These are phyloP conservation scores for Artomyces pyxidatus DNA, from an alignment of 768 basidiomycete species.

Conservation along the genomic window DNA sequence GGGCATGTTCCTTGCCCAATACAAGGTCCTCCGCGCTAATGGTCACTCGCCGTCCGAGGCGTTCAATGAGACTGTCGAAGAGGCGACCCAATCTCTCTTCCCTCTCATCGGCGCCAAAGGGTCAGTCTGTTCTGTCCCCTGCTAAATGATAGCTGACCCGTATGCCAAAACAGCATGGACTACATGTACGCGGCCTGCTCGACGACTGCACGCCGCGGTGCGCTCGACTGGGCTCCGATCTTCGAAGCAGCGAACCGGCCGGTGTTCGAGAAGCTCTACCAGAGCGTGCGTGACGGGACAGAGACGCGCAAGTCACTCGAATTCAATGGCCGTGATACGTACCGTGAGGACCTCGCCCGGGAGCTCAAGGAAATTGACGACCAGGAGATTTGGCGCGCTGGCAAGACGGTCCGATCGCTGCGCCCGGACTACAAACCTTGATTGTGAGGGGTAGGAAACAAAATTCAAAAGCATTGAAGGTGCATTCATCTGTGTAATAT, in stretches of 20 bases:
- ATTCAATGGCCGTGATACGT: conserved; percentile 88
- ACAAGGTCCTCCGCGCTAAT: conserved; percentile 93
- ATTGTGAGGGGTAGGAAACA: background rate
- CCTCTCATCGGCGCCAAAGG: conserved; percentile 94
- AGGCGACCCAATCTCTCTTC: conserved; percentile 98
- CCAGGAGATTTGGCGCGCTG: conserved; percentile 98
- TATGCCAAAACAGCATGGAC: no score
- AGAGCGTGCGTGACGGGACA: conserved; percentile 89
- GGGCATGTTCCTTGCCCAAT: conserved; percentile 98
- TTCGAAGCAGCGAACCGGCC: conserved; percentile 93
- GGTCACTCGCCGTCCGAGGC: conserved; percentile 97
- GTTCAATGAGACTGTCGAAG: conserved; percentile 99
- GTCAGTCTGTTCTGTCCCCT: conserved; percentile 31
- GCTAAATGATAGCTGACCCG: no score
- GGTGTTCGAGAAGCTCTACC: conserved; percentile 90
- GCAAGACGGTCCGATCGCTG: conserved; percentile 27
- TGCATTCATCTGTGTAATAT: background rate
- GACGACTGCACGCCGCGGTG: conserved; percentile 97
- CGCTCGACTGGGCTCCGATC: conserved; percentile 97
- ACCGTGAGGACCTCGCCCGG: conserved; percentile 86
- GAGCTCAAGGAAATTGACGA: conserved; percentile 93
- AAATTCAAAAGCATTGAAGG: background rate
- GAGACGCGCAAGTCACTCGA: conserved; percentile 97
- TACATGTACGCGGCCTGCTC: conserved; percentile 99
- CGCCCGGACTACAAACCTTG: background rate